Evolutionary conservation across 2,329 filamentous ascomycete genomes (phyloP), one percentile per base, ranked within the genome.

Genomic region (Diaporthe longicolla): DNA sequence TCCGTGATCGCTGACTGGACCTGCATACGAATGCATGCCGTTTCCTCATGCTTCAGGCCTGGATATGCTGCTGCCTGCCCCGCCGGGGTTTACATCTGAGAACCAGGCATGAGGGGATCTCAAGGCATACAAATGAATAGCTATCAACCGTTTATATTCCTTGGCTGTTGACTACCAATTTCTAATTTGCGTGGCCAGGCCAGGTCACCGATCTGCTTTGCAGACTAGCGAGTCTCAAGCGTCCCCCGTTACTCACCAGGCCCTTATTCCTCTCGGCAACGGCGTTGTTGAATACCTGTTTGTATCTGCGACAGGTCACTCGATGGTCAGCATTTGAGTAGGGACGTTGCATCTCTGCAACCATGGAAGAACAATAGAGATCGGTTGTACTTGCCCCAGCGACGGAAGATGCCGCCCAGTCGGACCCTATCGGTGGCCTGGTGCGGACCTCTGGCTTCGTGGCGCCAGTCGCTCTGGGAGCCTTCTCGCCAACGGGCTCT

Each of bases 331-430:
- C 63, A 68, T 54, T 54, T 54, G 63, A 68, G 63, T 63, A 54
- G 24, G 32, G 69, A 17, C 58, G 29, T 63, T 43, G 45, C 69
- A 58, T 63, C 32, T 37, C 26, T 71, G 45, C 57, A 29, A 61
- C 50, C 43, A 43, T 54, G 57, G 35, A 32, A 71, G 59, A 54
- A 35, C 55, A 71, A 71, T 32, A 59, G 24, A 59, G 57, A 55
- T 71, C 48, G 69, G 32, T 54, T 68, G 45, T 68, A 68, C 70
- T 24, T 61, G 32, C 50, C 57, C 70, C 43, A n/a, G 43, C 21
- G 29, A 48, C 72, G 74, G 74, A 43, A 68, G 40, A 75, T 71
- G 74, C 74, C 72, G 72, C 48, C 32, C 58, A 70, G 35, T 48
- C 65, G 57, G 72, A 48, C 55, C 52, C 52, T 73, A 43, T 73